Percentiles rank a stretch among this genome's conserved stretches.
Conservation (phyloP, 129 eudicot species). For the Chrysanthemum makinoi region DNA sequence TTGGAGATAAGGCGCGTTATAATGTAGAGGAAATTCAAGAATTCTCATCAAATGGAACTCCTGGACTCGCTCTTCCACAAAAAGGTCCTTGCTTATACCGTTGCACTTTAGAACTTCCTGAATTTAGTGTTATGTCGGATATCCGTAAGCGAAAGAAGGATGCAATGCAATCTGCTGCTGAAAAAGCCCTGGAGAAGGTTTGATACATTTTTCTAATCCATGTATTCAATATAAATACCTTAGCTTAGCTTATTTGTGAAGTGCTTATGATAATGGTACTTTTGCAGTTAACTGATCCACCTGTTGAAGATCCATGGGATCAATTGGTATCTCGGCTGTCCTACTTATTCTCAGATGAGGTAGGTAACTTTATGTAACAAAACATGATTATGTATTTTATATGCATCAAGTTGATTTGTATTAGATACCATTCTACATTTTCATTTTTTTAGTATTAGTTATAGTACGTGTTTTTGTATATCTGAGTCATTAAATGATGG, state of each 20-base stretch:
- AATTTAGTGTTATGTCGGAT: slow-evolving; percentile 58
- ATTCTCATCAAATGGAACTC: slow-evolving; percentile 54
- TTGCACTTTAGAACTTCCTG: slow-evolving; percentile 83
- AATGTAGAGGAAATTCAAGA: slow-evolving; percentile 67
- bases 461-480: no score
- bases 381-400: background rate
- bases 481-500: no score
- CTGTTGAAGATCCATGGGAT: slow-evolving; percentile 66
- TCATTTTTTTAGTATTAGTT: no score
- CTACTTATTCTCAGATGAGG: slow-evolving; percentile 74
- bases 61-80: slow-evolving; percentile 61
- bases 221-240: background rate
- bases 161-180: slow-evolving; percentile 92
- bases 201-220: slow-evolving; percentile 8
- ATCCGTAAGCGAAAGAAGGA: slow-evolving; percentile 67
- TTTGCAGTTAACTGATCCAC: slow-evolving; percentile 69
- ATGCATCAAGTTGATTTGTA: no score
- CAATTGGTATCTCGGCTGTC: slow-evolving; percentile 71
- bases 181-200: slow-evolving; percentile 84
- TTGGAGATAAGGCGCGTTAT: slow-evolving; percentile 65
- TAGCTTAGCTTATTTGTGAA: background rate
- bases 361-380: slow-evolving; percentile 22
- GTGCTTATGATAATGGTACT: slow-evolving; percentile 12
- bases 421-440: no score
- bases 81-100: slow-evolving; percentile 74